Percentiles rank a stretch among this genome's conserved stretches.
Conservation (phyloP, 257 asterid genomes). For the Mentha longifolia region DNA sequence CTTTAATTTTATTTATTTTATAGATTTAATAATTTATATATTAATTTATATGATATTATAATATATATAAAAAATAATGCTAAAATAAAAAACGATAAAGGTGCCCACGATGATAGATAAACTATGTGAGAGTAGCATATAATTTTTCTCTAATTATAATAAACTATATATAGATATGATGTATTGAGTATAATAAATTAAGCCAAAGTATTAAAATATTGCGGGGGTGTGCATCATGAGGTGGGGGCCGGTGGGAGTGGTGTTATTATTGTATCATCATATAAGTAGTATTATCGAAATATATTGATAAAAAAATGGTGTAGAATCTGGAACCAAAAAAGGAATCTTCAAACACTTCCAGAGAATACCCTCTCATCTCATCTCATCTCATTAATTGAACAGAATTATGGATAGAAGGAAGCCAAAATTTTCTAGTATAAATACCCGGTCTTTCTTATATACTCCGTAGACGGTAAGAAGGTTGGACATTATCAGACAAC, state of each 20-base stretch:
- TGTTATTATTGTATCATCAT: no score
- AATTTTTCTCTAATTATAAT: no score
- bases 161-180: no score
- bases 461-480: slow-evolving; percentile 19
- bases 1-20: no score
- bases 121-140: no score
- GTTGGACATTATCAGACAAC: slow-evolving; percentile 20
- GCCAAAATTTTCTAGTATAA: slow-evolving; percentile 2
- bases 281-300: neutral
- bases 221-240: neutral
- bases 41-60: no score
- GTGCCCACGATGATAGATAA: no score
- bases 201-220: neutral
- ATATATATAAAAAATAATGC: no score
- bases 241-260: neutral
- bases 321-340: slow-evolving; percentile 27
- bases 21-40: no score
- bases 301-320: neutral
- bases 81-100: no score
- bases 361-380: slow-evolving; percentile 22
- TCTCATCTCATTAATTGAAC: neutral
- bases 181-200: no score
- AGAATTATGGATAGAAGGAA: neutral
- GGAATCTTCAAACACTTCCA: slow-evolving; percentile 33
- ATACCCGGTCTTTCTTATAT: neutral